Evolutionary conservation across 2,329 filamentous ascomycete species (phyloP), one percentile per base, ranked within the genome.

Genomic region (Fusarium irregulare): DNA sequence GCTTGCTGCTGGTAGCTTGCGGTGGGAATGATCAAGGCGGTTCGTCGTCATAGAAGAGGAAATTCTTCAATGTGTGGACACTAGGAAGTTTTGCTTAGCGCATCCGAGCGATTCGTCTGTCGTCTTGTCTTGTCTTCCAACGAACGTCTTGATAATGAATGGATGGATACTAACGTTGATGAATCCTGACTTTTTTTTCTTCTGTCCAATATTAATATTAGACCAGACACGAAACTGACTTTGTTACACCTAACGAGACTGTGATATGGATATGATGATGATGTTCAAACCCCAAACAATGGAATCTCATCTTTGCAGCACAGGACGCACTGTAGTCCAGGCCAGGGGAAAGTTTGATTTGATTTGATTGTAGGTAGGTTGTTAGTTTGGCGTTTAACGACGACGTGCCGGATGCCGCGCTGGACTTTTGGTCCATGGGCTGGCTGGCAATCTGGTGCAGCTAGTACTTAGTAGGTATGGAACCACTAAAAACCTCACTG

Each of bases 341-440:
- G 64, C 34, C 45, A 64, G 50, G 56, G 46, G 65, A n/a, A 28
- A 37, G 61, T 70, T 59, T 67, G 46, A 70, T 70, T 70, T 32
- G 30, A 32, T 16, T 32, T 34, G 32, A 16, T 32, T 34, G 6
- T 28, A 6, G 28, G 28, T 30, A 18, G 32, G 56, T 68, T 62
- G 25, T 44, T 70, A 48, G 50, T 28, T 51, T 64, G 53, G 40
- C 44, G 34, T 66, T 46, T 46, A 53, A 41, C 25, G 23, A 53
- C 57, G 44, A 62, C 30, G 56, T 69, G 51, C 66, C 66, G 56
- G 61, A 37, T 66, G 51, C 66, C 56, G 66, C 61, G 49, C 21
- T 51, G 30, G n/a, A 23, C 48, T 23, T 42, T 18, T 18, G 20
- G 60, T 61, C 65, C 66, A 60, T 69, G 61, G 65, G 69, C 28